These are phyloP conservation scores for Yamagishiella unicocca DNA, from an alignment of 139 green algal species.

Conservation along the genomic window DNA sequence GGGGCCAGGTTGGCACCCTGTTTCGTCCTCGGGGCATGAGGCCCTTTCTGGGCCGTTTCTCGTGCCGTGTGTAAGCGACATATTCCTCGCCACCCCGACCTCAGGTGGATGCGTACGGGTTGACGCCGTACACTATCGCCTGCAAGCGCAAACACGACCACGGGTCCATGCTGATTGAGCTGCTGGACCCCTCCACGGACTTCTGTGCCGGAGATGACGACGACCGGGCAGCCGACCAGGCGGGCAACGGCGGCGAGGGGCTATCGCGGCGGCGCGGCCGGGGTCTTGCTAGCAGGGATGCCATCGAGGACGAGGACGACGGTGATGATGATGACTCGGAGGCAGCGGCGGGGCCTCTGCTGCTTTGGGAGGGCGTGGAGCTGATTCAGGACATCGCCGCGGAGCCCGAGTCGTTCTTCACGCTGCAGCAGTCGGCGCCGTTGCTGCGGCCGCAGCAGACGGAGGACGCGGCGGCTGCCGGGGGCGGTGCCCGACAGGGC, in stretches of 20 bases:
- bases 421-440: not conserved
- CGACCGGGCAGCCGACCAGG: not conserved
- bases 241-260: not conserved
- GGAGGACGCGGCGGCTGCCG: not conserved
- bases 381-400: conserved; percentile 25
- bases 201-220: not conserved
- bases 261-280: too few species aligned
- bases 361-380: conserved; percentile 48
- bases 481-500: too few species aligned
- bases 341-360: conserved; percentile 14
- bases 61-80: too few species aligned
- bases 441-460: conserved; percentile 7
- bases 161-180: conserved; percentile 25
- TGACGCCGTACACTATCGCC: conserved; percentile 38
- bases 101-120: conserved; percentile 41
- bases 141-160: conserved; percentile 5
- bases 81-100: too few species aligned
- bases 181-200: conserved; percentile 28
- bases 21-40: too few species aligned
- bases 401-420: conserved; percentile 22
- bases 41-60: too few species aligned
- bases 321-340: not conserved
- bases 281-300: too few species aligned
- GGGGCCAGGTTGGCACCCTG: too few species aligned
- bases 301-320: not conserved